Evolutionary conservation across 148 eudicot genomes (phyloP).

Genomic region (Nepenthes mirabilis): DNA sequence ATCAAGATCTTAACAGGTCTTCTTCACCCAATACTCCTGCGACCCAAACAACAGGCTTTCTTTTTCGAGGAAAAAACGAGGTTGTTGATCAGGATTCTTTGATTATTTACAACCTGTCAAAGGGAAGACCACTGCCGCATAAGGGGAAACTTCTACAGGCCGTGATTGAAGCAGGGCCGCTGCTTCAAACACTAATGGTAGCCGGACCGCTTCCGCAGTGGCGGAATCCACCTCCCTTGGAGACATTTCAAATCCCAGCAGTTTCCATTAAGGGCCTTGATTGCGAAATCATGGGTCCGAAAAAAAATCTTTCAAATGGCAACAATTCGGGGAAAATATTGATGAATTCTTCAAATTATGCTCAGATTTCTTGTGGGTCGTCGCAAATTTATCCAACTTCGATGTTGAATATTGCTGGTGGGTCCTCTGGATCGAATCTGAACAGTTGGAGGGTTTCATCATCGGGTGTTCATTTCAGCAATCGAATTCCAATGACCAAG

Average conservation of each 20-base stretch:
- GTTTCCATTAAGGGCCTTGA: not conserved
- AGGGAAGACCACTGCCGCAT: slow-evolving; percentile 39
- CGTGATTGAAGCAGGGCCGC: slow-evolving; percentile 45
- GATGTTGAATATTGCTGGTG: not conserved
- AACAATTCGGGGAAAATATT: not conserved
- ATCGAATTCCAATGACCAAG: not conserved
- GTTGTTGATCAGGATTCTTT: slow-evolving; percentile 18
- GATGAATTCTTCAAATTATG: not conserved
- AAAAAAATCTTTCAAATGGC: not conserved
- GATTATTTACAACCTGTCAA: slow-evolving; percentile 25
- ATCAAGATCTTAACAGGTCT: not conserved
- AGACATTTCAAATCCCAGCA: slow-evolving; percentile 26
- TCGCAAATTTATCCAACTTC: not conserved
- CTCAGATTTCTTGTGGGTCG: not conserved
- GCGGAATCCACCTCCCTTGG: slow-evolving; percentile 46
- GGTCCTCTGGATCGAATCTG: not conserved
- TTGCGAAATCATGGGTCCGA: not conserved
- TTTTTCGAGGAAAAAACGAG: not conserved
- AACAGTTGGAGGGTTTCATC: not conserved
- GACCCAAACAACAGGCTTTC: not conserved
- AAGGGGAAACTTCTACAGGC: slow-evolving; percentile 45
- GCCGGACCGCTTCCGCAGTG: slow-evolving; percentile 56
- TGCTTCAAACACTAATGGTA: slow-evolving; percentile 37
- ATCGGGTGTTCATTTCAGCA: not conserved
- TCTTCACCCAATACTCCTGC: not conserved